Evolutionary conservation across 164 flowering plant genomes (phyloP).

Genomic region (Macadamia integrifolia): DNA sequence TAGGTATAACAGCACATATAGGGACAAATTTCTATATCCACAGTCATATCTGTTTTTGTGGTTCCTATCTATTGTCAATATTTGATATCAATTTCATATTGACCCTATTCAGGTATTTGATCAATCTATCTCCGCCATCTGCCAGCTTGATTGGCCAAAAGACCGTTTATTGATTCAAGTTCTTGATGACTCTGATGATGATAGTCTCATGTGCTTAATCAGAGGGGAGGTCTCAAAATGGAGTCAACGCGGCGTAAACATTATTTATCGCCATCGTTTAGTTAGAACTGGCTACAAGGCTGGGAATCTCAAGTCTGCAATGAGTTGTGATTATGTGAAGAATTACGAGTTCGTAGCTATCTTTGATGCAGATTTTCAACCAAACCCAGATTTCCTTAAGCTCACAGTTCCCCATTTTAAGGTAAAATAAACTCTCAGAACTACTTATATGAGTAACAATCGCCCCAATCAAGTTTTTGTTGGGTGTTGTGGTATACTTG

Average conservation of each 20-base stretch:
- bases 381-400: slow-evolving; percentile 61
- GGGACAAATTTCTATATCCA: not conserved
- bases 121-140: slow-evolving; percentile 74
- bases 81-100: slow-evolving; percentile 7
- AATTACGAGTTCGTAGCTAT: slow-evolving; percentile 70
- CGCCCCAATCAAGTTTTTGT: not conserved
- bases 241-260: slow-evolving; percentile 58
- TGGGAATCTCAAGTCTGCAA: slow-evolving; percentile 72
- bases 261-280: slow-evolving; percentile 65
- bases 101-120: slow-evolving; percentile 53
- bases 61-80: slow-evolving; percentile 6
- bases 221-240: slow-evolving; percentile 60
- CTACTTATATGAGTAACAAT: not conserved
- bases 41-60: not conserved
- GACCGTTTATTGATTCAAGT: slow-evolving; percentile 61
- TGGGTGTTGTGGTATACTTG: not conserved
- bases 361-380: slow-evolving; percentile 80
- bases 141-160: slow-evolving; percentile 77
- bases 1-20: slow-evolving; percentile 1
- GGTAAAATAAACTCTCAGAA: slow-evolving; percentile 22
- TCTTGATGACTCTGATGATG: slow-evolving; percentile 74
- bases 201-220: slow-evolving; percentile 53
- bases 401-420: slow-evolving; percentile 60
- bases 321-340: slow-evolving; percentile 62
- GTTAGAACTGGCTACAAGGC: slow-evolving; percentile 73